phyloP scores from a whole-genome alignment of 352 stramenopile genomes.

The Pythium apleroticum region DNA sequence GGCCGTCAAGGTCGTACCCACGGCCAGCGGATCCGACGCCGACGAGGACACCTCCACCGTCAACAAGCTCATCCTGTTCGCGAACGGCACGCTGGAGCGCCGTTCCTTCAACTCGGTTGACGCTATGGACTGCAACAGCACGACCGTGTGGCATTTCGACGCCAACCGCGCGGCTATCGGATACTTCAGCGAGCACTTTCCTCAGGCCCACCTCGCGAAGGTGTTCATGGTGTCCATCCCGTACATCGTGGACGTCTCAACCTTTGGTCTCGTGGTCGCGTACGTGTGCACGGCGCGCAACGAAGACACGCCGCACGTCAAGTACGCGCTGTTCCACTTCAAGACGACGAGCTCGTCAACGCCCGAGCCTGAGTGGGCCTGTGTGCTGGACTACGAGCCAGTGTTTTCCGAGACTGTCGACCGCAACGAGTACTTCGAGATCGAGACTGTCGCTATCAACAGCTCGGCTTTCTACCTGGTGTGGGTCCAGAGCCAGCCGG shows the following conservation, averaged over 20 bases:
- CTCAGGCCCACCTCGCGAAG: conserved; percentile 55
- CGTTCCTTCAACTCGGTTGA: conserved; percentile 68
- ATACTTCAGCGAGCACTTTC: conserved; percentile 76
- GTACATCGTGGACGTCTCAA: conserved; percentile 48
- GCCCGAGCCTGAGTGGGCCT: conserved; percentile 57
- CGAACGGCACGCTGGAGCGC: conserved; percentile 61
- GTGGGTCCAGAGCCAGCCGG: conserved; percentile 52
- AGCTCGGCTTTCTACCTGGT: conserved; percentile 66
- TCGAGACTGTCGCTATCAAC: conserved; percentile 64
- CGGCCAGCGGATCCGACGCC: conserved; percentile 17
- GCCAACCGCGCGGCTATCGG: conserved; percentile 54
- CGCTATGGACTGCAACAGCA: conserved; percentile 60
- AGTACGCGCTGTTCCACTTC: conserved; percentile 79
- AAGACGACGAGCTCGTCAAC: conserved; percentile 28
- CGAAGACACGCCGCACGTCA: conserved; percentile 41
- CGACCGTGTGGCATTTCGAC: conserved; percentile 61
- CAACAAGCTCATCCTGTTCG: conserved; percentile 71
- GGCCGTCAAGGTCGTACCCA: conserved; percentile 47
- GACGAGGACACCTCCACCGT: conserved; percentile 37
- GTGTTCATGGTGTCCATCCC: conserved; percentile 67
- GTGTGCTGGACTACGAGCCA: conserved; percentile 68
- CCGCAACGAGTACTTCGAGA: conserved; percentile 47
- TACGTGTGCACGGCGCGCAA: conserved; percentile 61
- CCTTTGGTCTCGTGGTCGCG: conserved; percentile 59
- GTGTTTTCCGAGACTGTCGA: conserved; percentile 41